Percentiles rank a stretch among this genome's conserved stretches.
phyloP scores from a whole-genome alignment of 2,329 filamentous ascomycete species.

The Coccinonectria pachysandricola region DNA sequence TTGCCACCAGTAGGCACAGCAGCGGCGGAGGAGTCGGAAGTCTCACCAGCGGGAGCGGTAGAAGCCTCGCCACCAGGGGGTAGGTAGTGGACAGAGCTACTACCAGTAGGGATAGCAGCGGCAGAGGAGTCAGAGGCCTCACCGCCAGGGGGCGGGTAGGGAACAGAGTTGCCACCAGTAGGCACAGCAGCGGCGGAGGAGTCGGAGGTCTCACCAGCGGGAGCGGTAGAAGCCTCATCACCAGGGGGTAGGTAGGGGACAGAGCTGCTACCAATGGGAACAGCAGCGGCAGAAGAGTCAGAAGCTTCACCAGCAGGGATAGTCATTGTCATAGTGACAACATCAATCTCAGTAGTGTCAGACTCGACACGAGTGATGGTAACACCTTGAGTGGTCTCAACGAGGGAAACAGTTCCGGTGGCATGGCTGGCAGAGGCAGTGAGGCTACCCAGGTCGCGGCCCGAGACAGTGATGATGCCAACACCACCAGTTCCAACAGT shows the following conservation, averaged over 20 bases:
- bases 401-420: slow-evolving; percentile 8
- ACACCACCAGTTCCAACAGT: slow-evolving; percentile 14
- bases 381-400: slow-evolving; percentile 8
- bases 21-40: too few relatives aligned
- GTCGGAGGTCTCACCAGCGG: too few relatives aligned
- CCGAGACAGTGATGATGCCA: slow-evolving; percentile 6
- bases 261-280: not conserved
- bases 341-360: slow-evolving; percentile 5
- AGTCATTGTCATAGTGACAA: slow-evolving; percentile 6
- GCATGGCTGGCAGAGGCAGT: slow-evolving; percentile 7
- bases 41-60: too few relatives aligned
- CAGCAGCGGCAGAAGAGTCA: too few relatives aligned
- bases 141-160: too few relatives aligned
- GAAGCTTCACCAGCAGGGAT: slow-evolving; percentile 1
- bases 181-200: too few relatives aligned
- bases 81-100: not conserved
- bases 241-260: not conserved
- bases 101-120: not conserved
- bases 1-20: too few relatives aligned
- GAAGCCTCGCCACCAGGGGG: too few relatives aligned
- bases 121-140: not conserved
- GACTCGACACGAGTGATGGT: slow-evolving; percentile 6
- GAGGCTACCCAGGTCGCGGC: slow-evolving; percentile 5
- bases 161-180: not conserved
- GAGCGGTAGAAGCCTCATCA: too few relatives aligned